A percentile compares a stretch with the other conserved stretches of the same genome.
These are phyloP conservation scores for Sodiomyces alkalinus DNA, from an alignment of 2,329 filamentous ascomycete genomes.

Conservation along the genomic window DNA sequence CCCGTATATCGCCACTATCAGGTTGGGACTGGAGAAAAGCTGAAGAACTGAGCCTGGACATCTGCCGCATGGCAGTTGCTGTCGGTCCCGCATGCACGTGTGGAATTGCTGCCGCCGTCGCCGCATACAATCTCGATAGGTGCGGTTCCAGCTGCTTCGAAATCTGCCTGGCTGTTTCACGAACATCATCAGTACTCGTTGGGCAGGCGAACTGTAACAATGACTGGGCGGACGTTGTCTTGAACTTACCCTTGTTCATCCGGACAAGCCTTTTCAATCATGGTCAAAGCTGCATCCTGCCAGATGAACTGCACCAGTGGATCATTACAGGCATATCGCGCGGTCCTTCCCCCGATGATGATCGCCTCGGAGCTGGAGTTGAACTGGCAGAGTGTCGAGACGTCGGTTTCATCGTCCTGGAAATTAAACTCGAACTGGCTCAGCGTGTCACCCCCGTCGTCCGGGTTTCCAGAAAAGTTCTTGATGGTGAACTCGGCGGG, in stretches of 20 bases:
- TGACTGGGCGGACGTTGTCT: too few relatives aligned
- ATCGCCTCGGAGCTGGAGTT: slow-evolving; percentile 25
- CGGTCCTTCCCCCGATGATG: slow-evolving; percentile 13
- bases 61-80: slow-evolving; percentile 11
- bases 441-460: slow-evolving; percentile 17
- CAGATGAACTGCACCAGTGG: slow-evolving; percentile 27
- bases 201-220: too few relatives aligned
- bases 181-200: background rate
- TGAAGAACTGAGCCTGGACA: slow-evolving; percentile 14
- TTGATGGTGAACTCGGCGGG: slow-evolving; percentile 23
- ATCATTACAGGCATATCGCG: slow-evolving; percentile 28
- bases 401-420: slow-evolving; percentile 21
- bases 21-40: slow-evolving; percentile 11
- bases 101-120: slow-evolving; percentile 2
- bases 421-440: slow-evolving; percentile 23
- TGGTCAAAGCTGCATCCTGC: slow-evolving; percentile 18
- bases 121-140: slow-evolving; percentile 5
- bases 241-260: slow-evolving; percentile 20
- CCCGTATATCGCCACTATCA: too few relatives aligned
- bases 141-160: slow-evolving; percentile 16
- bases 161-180: slow-evolving; percentile 9
- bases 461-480: slow-evolving; percentile 19
- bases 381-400: slow-evolving; percentile 25
- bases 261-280: slow-evolving; percentile 30
- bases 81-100: slow-evolving; percentile 10